Conservation (phyloP, 495 filamentous ascomycete species). For the Daldinia caldariorum region DNA sequence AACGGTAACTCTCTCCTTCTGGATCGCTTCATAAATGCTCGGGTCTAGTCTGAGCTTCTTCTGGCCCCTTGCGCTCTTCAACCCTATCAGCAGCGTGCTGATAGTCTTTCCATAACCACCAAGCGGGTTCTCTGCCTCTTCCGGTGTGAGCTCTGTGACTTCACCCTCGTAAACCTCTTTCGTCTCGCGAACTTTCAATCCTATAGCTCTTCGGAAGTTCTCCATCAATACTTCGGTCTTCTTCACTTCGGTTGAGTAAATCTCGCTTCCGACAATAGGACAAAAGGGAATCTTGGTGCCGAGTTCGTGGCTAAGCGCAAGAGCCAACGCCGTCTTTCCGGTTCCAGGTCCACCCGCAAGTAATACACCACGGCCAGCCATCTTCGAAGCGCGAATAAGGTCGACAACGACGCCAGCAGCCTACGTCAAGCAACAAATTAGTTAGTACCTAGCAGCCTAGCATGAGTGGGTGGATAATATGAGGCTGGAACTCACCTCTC, state of each 20-base stretch:
- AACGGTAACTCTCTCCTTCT: conserved; percentile 94
- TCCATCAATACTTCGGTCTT: conserved; percentile 99
- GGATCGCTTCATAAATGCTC: conserved; percentile 98
- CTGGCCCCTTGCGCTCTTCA: conserved; percentile 91
- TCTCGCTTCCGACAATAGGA: conserved; percentile 94
- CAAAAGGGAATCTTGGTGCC: conserved; percentile 98
- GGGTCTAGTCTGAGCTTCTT: conserved; percentile 97
- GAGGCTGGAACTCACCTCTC: conserved; percentile 69
- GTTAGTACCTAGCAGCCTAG: conserved; percentile 35
- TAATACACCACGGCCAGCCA: conserved; percentile 93
- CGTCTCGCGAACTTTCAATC: conserved; percentile 93
- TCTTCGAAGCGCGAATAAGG: conserved; percentile 92
- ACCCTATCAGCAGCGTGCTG: conserved; percentile 84
- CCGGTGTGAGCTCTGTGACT: conserved; percentile 93
- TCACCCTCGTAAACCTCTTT: conserved; percentile 99
- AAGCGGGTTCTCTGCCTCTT: conserved; percentile 97
- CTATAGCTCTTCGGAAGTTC: conserved; percentile 96
- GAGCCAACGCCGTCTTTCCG: conserved; percentile 94
- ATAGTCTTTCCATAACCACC: conserved; percentile 96
- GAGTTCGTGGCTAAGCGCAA: conserved; percentile 93
- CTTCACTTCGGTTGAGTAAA: conserved; percentile 97
- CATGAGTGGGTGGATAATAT: not conserved
- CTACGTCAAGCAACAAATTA: conserved; percentile 43
- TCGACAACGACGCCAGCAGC: conserved; percentile 96
- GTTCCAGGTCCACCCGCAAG: conserved; percentile 92